Evolutionary conservation across 352 stramenopile genomes (phyloP), one percentile per base, ranked within the genome.

Genomic region (Phytophthora lateralis): DNA sequence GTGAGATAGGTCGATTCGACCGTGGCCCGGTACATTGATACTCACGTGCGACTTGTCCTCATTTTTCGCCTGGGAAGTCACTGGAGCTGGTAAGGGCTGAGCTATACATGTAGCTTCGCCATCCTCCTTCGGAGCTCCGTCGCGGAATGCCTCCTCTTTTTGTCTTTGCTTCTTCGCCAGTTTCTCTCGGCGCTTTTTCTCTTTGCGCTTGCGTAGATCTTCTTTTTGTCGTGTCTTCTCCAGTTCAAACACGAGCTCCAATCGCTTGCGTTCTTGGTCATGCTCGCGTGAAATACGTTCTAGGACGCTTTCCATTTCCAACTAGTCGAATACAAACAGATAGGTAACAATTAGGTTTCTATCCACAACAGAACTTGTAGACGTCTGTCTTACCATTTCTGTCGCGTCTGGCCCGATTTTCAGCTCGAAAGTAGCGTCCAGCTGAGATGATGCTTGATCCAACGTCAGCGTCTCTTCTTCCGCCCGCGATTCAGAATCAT

Each of bases 141-240:
- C 46, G 29, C 27, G 7, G 12, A 45, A 21, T 30, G 34, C 37
- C 11, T 60, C 44, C 18, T 69, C 60, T 17, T 68, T 61, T 12
- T 71, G 66, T n/a, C 52, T 75, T 52, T 83, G 85, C 61, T 80
- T 84, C 42, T 80, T 85, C 1, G 65, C 56, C 24, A 80, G 15
- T 32, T 76, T 79, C 29, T 88, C 79, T 27, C 65, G 61, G 10
- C 79, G 74, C 48, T 78, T 85, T 50, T 82, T 88, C 45, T 91
- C 82, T 50, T 89, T 91, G 7, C 82, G 73, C 51, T 83, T 85
- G 10, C 76, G 66, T 7, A 89, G 34, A 6, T 88, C 82, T 44
- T 91, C 78, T 38, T 89, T 87, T 52, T 89, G 82, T 0, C 74
- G 75, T 6, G 82, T 79, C 50, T 89, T 89, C 34, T 89, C 82